Base-by-base conservation (phyloP, 2,329 filamentous ascomycete species). In the Epichloe sibirici region DNA sequence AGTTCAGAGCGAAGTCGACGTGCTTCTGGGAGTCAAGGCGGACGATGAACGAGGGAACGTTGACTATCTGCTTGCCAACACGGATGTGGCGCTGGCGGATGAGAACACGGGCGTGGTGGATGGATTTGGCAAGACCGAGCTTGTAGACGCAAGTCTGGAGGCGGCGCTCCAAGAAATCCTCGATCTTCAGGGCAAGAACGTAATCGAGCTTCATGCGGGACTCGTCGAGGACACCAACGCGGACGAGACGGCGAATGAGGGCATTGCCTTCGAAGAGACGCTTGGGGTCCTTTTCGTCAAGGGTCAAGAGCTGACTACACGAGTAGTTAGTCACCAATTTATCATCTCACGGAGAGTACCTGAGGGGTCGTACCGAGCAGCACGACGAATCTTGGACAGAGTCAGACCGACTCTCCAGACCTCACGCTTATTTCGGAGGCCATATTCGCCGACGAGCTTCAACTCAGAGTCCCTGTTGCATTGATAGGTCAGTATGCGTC, bases 171-270 rank as follows among this genome's bases (percentile, higher is more conserved):
- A 98, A 83, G 86, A 98, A 98, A 78, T 98, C 93, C 79, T 98
- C 93, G 69, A 94, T 87, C 83, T 95, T 95, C 58, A 98, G 86
- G 78, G 93, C 93, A 72, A 98, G 81, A 72, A 98, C 93, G 86
- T 98, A 96, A 96, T 98, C 93, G 83, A 98, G 93, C 88, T 96
- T 98, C 93, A 98, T 98, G 84, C 93, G 93, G 74, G 90, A 90
- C 82, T 98, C 93, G 75, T 98, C 93, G 71, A 98, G 89, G 70
- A 98, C 93, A 88, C 93, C 93, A 73, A 97, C 90, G 75, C 93
- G 93, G 64, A 98, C 93, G 65, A 98, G 90, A 88, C 93, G 93
- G 75, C 93, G 93, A 86, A 98, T 98, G 74, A 98, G 85, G 74
- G 93, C 93, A 77, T 98, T 98, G 78, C 93, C 93, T 84, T 98